Evolutionary conservation across 768 basidiomycete species (phyloP).

Genomic region (Leucocoprinus sp.): DNA sequence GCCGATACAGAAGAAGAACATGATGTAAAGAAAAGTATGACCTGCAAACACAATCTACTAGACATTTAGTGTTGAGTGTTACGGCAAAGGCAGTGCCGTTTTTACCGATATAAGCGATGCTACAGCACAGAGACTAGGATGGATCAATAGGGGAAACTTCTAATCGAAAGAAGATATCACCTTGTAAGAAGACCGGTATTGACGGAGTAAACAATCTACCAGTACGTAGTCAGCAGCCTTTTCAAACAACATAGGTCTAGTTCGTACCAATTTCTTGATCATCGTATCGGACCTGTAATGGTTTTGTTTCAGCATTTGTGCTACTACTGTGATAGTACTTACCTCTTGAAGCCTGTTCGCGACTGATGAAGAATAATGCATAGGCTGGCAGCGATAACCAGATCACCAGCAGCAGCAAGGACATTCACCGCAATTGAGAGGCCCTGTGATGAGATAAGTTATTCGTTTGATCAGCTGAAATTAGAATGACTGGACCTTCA

Average conservation of each 20-base stretch:
- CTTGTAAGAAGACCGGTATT: constrained; percentile 33
- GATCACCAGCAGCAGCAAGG: constrained; percentile 36
- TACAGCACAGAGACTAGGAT: constrained; percentile 41
- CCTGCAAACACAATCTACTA: constrained; percentile 39
- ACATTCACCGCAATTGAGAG: constrained; percentile 38
- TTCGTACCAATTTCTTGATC: constrained; percentile 34
- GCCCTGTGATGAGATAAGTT: constrained; percentile 15
- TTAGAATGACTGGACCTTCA: constrained; percentile 23
- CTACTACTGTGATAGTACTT: constrained; percentile 2
- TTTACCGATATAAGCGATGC: constrained; percentile 45
- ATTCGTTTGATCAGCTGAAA: neutral
- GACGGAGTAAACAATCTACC: constrained; percentile 38
- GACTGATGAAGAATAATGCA: constrained; percentile 33
- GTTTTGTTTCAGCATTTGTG: neutral
- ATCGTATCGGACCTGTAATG: constrained; percentile 33
- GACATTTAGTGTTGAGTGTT: constrained; percentile 1
- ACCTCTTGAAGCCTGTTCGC: constrained; percentile 42
- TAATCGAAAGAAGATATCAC: constrained; percentile 17
- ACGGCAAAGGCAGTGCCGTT: constrained; percentile 11
- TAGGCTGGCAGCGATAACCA: constrained; percentile 36
- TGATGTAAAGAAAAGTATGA: constrained; percentile 45
- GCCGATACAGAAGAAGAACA: constrained; percentile 54
- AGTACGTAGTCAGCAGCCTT: neutral
- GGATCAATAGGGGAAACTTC: neutral
- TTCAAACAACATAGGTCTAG: neutral